Evolutionary conservation across 768 basidiomycete genomes (phyloP).

Genomic region (Lyophyllum shimeji): DNA sequence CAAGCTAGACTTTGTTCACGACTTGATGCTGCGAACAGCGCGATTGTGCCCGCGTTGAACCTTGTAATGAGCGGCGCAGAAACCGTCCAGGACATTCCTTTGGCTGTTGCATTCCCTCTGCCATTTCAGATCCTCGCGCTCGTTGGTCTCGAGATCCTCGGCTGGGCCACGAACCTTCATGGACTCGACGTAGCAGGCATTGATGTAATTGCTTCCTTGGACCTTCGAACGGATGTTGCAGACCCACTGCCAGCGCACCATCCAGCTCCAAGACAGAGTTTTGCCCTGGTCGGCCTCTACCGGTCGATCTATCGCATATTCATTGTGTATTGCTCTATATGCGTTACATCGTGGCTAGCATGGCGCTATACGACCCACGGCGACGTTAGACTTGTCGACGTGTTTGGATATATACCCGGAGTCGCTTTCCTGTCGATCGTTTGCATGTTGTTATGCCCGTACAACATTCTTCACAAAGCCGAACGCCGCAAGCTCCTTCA

Average conservation of each 20-base stretch:
- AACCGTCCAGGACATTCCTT: conserved; percentile 38
- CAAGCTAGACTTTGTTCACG: conserved; percentile 3
- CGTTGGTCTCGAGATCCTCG: conserved; percentile 75
- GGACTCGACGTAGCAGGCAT: conserved; percentile 72
- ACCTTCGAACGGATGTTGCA: conserved; percentile 46
- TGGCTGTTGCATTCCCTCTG: conserved; percentile 72
- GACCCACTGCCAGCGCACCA: conserved; percentile 24
- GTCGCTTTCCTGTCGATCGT: conserved; percentile 60
- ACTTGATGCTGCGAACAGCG: conserved; percentile 13
- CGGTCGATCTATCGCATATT: conserved; percentile 68
- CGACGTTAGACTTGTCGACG: conserved; percentile 61
- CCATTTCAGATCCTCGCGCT: conserved; percentile 90
- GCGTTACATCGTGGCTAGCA: conserved; percentile 63
- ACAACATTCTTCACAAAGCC: conserved; percentile 59
- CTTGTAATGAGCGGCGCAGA: conserved; percentile 21
- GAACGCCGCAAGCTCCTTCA: conserved; percentile 78
- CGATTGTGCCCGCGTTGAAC: conserved; percentile 4
- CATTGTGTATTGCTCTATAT: conserved; percentile 57
- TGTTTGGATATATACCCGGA: conserved; percentile 74
- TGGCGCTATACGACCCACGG: conserved; percentile 64
- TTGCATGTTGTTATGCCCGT: conserved; percentile 64
- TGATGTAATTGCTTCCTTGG: conserved; percentile 72
- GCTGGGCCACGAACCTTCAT: conserved; percentile 94
- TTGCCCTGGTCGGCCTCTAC: conserved; percentile 49
- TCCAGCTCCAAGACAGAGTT: conserved; percentile 28